Percentiles rank a stretch among this genome's conserved stretches.
phyloP scores from a whole-genome alignment of 1,284 basidiomycete genomes.

The Cryptococcus amylolentus region DNA sequence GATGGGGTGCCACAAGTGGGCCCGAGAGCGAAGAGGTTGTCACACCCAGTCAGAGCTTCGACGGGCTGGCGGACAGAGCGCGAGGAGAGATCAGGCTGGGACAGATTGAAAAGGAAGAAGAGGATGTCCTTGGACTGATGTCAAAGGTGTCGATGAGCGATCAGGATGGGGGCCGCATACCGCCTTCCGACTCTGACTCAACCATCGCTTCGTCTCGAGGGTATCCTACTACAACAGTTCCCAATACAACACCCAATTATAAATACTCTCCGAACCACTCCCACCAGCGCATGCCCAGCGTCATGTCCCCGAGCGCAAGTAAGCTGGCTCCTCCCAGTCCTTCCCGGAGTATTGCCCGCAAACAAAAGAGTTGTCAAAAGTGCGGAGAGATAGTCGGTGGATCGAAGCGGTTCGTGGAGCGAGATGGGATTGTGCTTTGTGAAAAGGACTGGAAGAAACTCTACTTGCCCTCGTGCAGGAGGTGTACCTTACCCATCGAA shows the following conservation, averaged over 20 bases:
- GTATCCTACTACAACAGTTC: constrained; percentile 8
- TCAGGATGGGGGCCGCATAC: background rate
- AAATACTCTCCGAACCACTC: constrained; percentile 7
- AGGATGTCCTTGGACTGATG: constrained; percentile 30
- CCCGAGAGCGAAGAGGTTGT: constrained; percentile 41
- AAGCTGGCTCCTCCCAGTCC: background rate
- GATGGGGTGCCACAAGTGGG: constrained; percentile 19
- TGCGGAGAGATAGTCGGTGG: constrained; percentile 69
- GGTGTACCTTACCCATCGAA: constrained; percentile 77
- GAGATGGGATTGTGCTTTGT: constrained; percentile 68
- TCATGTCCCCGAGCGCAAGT: too few species aligned
- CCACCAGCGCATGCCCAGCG: background rate
- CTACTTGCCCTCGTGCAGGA: constrained; percentile 81
- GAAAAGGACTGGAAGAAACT: constrained; percentile 88
- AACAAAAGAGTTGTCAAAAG: constrained; percentile 56
- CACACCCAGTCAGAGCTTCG: constrained; percentile 46
- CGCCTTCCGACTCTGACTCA: constrained; percentile 14
- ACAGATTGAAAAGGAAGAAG: constrained; percentile 42
- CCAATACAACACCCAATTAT: constrained; percentile 5
- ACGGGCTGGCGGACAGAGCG: constrained; percentile 35
- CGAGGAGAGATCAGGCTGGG: constrained; percentile 18
- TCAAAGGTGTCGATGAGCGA: constrained; percentile 3
- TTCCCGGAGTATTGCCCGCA: background rate
- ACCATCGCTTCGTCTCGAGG: constrained; percentile 8
- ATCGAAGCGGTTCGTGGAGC: constrained; percentile 65